A percentile compares a stretch with the other conserved stretches of the same genome.
phyloP scores from a whole-genome alignment of 2,329 filamentous ascomycete genomes.

The Alternaria sp. region DNA sequence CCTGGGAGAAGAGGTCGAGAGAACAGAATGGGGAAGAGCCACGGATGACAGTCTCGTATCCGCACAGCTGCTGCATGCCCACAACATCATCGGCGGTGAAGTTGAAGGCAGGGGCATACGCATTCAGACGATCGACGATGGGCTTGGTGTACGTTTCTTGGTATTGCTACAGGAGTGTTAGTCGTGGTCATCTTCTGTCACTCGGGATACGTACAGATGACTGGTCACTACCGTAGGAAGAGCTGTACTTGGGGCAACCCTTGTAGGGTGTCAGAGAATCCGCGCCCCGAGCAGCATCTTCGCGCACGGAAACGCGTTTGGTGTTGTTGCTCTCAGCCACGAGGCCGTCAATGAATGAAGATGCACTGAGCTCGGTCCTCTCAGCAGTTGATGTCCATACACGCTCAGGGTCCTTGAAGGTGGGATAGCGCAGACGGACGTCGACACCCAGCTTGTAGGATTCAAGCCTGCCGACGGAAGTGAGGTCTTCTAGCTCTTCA shows the following conservation, averaged over 20 bases:
- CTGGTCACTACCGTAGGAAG: conserved; percentile 65
- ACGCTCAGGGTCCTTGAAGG: conserved; percentile 61
- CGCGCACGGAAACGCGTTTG: conserved; percentile 64
- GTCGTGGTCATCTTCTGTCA: background rate
- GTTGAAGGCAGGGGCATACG: conserved; percentile 66
- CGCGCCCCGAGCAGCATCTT: conserved; percentile 66
- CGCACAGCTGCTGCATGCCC: conserved; percentile 72
- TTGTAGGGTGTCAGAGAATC: conserved; percentile 71
- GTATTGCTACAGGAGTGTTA: conserved; percentile 42
- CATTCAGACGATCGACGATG: conserved; percentile 66
- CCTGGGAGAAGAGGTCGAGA: conserved; percentile 65
- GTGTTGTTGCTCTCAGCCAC: conserved; percentile 64
- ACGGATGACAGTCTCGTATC: conserved; percentile 71
- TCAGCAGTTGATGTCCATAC: conserved; percentile 72
- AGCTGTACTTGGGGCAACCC: conserved; percentile 70
- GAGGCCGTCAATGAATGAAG: conserved; percentile 66
- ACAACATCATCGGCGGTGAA: conserved; percentile 71
- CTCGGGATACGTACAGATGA: conserved; percentile 44
- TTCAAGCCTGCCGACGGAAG: conserved; percentile 68
- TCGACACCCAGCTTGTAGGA: conserved; percentile 67
- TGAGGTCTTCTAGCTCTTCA: conserved; percentile 67
- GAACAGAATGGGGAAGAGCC: conserved; percentile 70
- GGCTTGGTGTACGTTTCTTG: conserved; percentile 67
- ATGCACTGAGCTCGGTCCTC: conserved; percentile 66
- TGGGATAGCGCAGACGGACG: conserved; percentile 66